Evolutionary conservation across 1,284 basidiomycete species (phyloP), one percentile per base, ranked within the genome.

Genomic region (Moniliophthora roreri): DNA sequence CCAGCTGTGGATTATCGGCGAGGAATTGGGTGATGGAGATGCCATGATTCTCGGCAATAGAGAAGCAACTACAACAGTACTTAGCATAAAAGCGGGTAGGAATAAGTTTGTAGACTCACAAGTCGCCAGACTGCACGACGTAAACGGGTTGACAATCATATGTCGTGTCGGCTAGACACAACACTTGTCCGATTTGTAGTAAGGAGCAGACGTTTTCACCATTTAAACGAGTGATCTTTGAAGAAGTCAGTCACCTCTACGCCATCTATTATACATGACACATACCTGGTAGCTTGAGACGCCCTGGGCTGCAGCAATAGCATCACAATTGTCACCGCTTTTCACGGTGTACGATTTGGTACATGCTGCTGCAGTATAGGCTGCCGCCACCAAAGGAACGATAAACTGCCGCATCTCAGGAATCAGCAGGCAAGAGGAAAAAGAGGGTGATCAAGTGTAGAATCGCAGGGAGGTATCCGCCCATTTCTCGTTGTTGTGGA

Each of bases 1-100:
- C 47, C 16, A 48, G 47, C 36, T 48, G 47, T 34, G 47, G 24
- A n/a, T 48, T 48, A 34, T 48, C 32, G n/a, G 47, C 26, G 10
- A 48, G 47, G 47, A 48, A 37, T 24, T 48, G 26, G 34, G 28
- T 10, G 24, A 48, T 16, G 10, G 47, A 35, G 15, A 48, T 48
- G 28, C 47, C 47, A 38, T 35, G 11, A 21, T 15, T 18, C 4
- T 48, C n/a, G 23, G 47, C 47, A 9, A 48, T 48, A 4, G 16
- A 26, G n/a, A 36, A 48, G 47, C 47, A 48, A 20, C 47, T 48
- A 24, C 2, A 16, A 38, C 7, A 48, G 32, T 9, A 11, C 6
- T 48, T 26, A 48, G 46, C 34, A 26, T 8, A 5, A 5, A 10
- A 1, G 16, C 40, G 23, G 21, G 40, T 20, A 28, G 7, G 1